phyloP scores from a whole-genome alignment of 371 early-diverging fungal genomes.

The Mucor mucedo region DNA sequence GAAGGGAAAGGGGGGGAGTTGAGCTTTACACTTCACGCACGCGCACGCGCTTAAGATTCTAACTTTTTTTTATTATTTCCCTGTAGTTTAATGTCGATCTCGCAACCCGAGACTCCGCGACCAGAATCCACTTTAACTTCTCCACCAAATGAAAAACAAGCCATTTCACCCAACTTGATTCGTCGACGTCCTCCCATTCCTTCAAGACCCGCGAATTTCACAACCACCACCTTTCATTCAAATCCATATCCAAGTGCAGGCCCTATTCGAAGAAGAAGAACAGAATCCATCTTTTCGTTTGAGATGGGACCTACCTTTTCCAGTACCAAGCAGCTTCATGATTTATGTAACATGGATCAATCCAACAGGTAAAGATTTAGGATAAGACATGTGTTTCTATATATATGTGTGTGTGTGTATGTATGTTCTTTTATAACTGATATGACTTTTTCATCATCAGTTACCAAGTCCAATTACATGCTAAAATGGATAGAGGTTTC shows the following conservation, averaged over 20 bases:
- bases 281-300: conserved; percentile 42
- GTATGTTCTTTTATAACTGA: too few relatives aligned
- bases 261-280: conserved; percentile 46
- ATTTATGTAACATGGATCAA: conserved; percentile 57
- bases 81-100: conserved; percentile 23
- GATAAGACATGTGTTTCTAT: background rate
- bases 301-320: conserved; percentile 43
- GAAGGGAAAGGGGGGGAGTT: too few relatives aligned
- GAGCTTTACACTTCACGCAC: too few relatives aligned
- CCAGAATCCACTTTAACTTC: conserved; percentile 4
- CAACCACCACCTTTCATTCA: conserved; percentile 35
- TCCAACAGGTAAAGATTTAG: conserved; percentile 40
- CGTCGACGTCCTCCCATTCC: conserved; percentile 30
- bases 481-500: conserved; percentile 75
- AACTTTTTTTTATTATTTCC: background rate
- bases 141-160: conserved; percentile 25
- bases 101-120: conserved; percentile 25
- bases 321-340: conserved; percentile 57
- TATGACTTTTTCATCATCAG: conserved; percentile 19
- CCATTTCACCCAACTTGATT: conserved; percentile 31
- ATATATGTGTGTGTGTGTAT: conserved; percentile 34
- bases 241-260: conserved; percentile 34
- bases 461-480: conserved; percentile 50
- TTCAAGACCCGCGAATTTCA: conserved; percentile 37
- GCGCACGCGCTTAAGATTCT: too few relatives aligned